Percentiles rank a stretch among this genome's conserved stretches.
Conservation (phyloP, 208 protist species). For the Trypanosoma lewisi region DNA sequence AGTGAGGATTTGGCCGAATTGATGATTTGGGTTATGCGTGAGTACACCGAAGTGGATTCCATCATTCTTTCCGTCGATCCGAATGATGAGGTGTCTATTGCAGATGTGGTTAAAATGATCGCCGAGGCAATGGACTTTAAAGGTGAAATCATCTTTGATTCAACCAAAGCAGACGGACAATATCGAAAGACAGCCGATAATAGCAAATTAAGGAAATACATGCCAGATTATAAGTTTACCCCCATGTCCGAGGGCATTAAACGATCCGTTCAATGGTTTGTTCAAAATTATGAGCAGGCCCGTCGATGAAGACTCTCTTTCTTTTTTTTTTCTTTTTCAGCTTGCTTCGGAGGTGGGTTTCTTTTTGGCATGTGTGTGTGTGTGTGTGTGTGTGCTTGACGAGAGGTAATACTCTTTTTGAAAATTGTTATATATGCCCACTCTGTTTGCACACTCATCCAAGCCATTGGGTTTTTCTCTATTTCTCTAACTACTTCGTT, state of each 20-base stretch:
- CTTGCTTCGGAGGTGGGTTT: neutral
- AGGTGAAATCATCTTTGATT: slow-evolving; percentile 83
- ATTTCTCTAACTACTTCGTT: too few relatives aligned
- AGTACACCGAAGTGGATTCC: slow-evolving; percentile 80
- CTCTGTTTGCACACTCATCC: too few relatives aligned
- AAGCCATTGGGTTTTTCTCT: too few relatives aligned
- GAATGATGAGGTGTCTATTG: slow-evolving; percentile 88
- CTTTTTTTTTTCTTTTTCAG: slow-evolving; percentile 7
- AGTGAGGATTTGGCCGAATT: slow-evolving; percentile 76
- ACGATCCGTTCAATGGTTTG: slow-evolving; percentile 81
- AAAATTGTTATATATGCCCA: too few relatives aligned
- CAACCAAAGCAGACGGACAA: slow-evolving; percentile 91
- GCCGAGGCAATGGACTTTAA: slow-evolving; percentile 84
- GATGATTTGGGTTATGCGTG: slow-evolving; percentile 73
- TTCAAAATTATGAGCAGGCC: slow-evolving; percentile 78
- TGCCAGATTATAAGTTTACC: slow-evolving; percentile 89
- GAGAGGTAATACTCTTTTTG: too few relatives aligned
- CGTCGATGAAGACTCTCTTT: slow-evolving; percentile 49
- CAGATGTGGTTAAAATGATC: slow-evolving; percentile 74
- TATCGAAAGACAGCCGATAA: slow-evolving; percentile 94
- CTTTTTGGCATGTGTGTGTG: slow-evolving; percentile 1
- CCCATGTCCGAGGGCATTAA: slow-evolving; percentile 84
- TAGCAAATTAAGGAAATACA: slow-evolving; percentile 69
- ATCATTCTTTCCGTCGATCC: slow-evolving; percentile 92
- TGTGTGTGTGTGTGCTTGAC: neutral